phyloP scores from a whole-genome alignment of 306 rosid genomes.

The Chamaecrista fasciculata region DNA sequence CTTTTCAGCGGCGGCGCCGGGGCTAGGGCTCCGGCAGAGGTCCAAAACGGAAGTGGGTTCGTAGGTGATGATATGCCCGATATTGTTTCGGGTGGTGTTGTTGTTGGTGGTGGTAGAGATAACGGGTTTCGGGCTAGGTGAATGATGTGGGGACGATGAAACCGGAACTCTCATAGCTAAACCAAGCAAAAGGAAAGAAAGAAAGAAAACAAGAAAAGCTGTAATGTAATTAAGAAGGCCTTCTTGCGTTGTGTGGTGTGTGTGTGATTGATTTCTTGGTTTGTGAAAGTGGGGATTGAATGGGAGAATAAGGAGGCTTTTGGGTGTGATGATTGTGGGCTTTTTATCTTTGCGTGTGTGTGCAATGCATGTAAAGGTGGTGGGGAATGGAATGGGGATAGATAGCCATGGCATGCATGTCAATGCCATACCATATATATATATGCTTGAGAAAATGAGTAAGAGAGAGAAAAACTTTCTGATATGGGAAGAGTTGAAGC shows the following conservation, averaged over 20 bases:
- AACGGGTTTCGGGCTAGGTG: conserved; percentile 37
- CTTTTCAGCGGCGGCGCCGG: conserved; percentile 34
- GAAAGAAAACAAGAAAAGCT: neutral
- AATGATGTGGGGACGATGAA: conserved; percentile 44
- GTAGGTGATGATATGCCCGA: conserved; percentile 42
- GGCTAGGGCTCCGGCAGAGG: conserved; percentile 73
- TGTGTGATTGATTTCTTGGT: too few relatives aligned
- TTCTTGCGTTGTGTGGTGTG: too few relatives aligned
- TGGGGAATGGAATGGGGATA: neutral
- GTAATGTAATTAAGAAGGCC: too few relatives aligned
- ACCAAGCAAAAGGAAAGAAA: neutral
- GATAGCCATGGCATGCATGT: neutral
- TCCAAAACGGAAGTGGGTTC: conserved; percentile 89
- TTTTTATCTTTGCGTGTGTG: conserved; percentile 70
- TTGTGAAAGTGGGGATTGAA: conserved; percentile 1
- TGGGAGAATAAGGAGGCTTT: conserved; percentile 53
- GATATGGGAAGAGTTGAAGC: conserved; percentile 31
- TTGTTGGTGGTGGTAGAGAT: neutral
- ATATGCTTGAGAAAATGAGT: conserved; percentile 42
- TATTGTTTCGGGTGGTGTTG: conserved; percentile 21
- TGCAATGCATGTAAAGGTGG: conserved; percentile 40
- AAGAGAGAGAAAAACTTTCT: conserved; percentile 4
- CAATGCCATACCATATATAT: conserved; percentile 15
- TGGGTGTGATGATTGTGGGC: conserved; percentile 45
- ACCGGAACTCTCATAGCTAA: conserved; percentile 74